A percentile compares a stretch with the other conserved stretches of the same genome.
Conservation (phyloP, 2,329 filamentous ascomycete species). For the Tetracladium maxilliforme region DNA sequence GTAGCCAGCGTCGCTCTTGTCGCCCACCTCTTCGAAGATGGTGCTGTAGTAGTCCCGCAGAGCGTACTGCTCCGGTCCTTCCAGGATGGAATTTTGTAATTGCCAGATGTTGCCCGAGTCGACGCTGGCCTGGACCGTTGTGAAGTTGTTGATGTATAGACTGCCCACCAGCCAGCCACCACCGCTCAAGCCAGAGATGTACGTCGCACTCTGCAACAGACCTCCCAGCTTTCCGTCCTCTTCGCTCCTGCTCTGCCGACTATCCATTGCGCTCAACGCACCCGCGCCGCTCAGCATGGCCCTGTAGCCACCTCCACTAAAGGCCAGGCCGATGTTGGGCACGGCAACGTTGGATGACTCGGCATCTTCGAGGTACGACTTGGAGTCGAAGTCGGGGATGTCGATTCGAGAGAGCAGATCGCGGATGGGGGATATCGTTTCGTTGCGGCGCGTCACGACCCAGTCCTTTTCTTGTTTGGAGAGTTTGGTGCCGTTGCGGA, state of each 20-base stretch:
- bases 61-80: conserved; percentile 34
- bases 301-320: conserved; percentile 75
- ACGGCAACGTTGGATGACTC: conserved; percentile 37
- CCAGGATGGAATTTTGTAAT: conserved; percentile 44
- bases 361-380: conserved; percentile 49
- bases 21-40: conserved; percentile 38
- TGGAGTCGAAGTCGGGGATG: conserved; percentile 68
- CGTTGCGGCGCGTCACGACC: conserved; percentile 55
- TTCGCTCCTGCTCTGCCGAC: conserved; percentile 48
- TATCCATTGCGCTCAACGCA: conserved; percentile 66
- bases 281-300: conserved; percentile 78
- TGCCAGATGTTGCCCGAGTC: conserved; percentile 40
- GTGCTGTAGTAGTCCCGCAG: conserved; percentile 48
- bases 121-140: conserved; percentile 43
- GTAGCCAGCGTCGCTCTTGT: conserved; percentile 49
- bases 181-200: conserved; percentile 67
- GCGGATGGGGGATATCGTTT: conserved; percentile 62
- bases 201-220: conserved; percentile 67
- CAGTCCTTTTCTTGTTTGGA: conserved; percentile 60
- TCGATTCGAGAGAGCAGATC: conserved; percentile 56
- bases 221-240: conserved; percentile 58
- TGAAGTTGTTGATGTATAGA: conserved; percentile 66
- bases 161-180: conserved; percentile 79
- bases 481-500: conserved; percentile 47
- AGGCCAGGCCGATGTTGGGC: conserved; percentile 60